These are phyloP conservation scores for Torulaspora gathmanii DNA, from an alignment of 805 yeast genomes.

Conservation along the genomic window DNA sequence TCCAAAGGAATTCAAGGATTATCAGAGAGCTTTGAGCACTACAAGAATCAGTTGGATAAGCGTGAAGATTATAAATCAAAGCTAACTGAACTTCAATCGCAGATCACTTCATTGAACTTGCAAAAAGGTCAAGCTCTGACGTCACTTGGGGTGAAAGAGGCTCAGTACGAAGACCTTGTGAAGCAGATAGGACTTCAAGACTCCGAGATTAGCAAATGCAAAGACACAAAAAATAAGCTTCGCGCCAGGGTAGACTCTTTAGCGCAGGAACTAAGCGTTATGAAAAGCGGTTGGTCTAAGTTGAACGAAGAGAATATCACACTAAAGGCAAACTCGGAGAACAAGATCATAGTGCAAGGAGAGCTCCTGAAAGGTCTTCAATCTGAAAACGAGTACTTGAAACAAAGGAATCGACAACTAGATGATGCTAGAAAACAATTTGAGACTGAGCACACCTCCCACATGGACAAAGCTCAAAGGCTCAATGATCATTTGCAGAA, in stretches of 20 bases:
- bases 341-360: constrained; percentile 36
- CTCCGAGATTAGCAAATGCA: constrained; percentile 9
- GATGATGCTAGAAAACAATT: constrained; percentile 18
- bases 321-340: constrained; percentile 31
- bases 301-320: constrained; percentile 18
- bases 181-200: constrained; percentile 10
- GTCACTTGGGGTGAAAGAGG: constrained; percentile 26
- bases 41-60: constrained; percentile 13
- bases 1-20: not conserved
- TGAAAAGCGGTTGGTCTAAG: constrained; percentile 14
- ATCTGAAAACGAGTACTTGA: constrained; percentile 30
- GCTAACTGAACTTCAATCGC: constrained; percentile 19
- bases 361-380: constrained; percentile 33
- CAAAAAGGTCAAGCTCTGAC: constrained; percentile 27
- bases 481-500: constrained; percentile 32
- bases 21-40: constrained; percentile 5
- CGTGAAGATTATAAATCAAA: constrained; percentile 18
- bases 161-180: constrained; percentile 23
- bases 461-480: constrained; percentile 20
- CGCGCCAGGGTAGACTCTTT: constrained; percentile 12
- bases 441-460: constrained; percentile 18
- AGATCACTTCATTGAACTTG: constrained; percentile 20
- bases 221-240: constrained; percentile 11
- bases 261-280: constrained; percentile 8
- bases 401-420: constrained; percentile 18